Evolutionary conservation across 169 alveolate species (phyloP), one percentile per base, ranked within the genome.

Genomic region (Plasmodium knowlesi): DNA sequence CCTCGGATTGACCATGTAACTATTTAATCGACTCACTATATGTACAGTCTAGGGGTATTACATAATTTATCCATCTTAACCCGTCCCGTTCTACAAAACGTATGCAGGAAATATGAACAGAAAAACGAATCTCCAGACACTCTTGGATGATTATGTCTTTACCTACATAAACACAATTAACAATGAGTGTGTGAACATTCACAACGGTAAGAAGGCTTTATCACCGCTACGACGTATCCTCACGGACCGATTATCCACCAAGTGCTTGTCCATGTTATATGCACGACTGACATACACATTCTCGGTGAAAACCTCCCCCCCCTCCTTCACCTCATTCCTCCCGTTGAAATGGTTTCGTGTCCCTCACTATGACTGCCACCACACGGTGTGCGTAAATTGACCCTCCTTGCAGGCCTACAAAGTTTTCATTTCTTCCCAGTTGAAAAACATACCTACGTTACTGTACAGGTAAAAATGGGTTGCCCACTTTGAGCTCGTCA

Each of bases 361-460:
- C 57, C n/a, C 5, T 9, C 28, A 61, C 76, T n/a, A 19, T 61
- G 34, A 61, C 57, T 61, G 16, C 76, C 76, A 16, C 28, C 34
- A 61, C 34, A 22, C 34, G 76, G 16, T 61, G 76, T 61, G 22
- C 37, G 34, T 61, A 61, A 61, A 61, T 4, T 25, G 12, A 14
- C 34, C 34, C 76, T 19, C 28, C 76, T 4, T 4, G 37, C 76
- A 85, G 93, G 79, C n/a, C 81, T 85, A 5, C 86, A 85, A 78
- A 85, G 93, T 53, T 85, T 85, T 76, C 79, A 85, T 41, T 74
- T 85, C 39, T 85, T 85, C 79, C 93, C 93, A 1, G 85, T 85
- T 16, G 93, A 85, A 85, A 85, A 85, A 25, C 93, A 70, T 34
- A 85, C 85, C 12, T 85, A 85, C 71, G 39, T 85, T 28, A 73